These are phyloP conservation scores for Austropuccinia psidii DNA, from an alignment of 1,284 basidiomycete genomes.

Conservation along the genomic window DNA sequence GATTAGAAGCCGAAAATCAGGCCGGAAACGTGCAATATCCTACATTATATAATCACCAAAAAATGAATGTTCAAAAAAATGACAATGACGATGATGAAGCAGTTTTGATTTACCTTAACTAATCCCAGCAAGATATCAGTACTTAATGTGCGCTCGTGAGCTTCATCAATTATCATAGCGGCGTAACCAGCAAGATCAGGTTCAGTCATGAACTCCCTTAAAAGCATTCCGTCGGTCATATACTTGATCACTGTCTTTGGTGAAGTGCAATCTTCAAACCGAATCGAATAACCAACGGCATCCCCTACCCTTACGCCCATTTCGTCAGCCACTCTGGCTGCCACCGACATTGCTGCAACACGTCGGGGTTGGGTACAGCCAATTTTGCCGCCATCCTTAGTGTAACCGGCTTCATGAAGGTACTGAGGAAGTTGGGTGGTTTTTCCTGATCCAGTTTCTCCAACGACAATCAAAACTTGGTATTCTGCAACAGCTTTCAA, in stretches of 20 bases:
- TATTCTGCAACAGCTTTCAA: constrained; percentile 81
- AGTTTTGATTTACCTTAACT: constrained; percentile 63
- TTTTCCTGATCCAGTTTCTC: constrained; percentile 75
- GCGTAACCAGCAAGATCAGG: constrained; percentile 87
- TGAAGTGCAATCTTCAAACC: constrained; percentile 98
- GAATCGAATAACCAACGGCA: constrained; percentile 96
- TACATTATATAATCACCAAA: constrained; percentile 49
- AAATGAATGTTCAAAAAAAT: constrained; percentile 22
- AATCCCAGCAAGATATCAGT: constrained; percentile 95
- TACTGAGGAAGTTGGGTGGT: constrained; percentile 98
- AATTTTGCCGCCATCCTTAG: constrained; percentile 71
- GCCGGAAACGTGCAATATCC: constrained; percentile 95
- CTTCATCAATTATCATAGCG: constrained; percentile 90
- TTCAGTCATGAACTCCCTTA: constrained; percentile 90
- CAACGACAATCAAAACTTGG: constrained; percentile 55
- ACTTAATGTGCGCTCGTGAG: constrained; percentile 87
- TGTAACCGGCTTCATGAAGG: constrained; percentile 93
- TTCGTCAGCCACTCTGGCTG: constrained; percentile 96
- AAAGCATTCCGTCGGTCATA: constrained; percentile 95
- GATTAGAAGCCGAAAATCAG: constrained; percentile 80
- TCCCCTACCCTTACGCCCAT: constrained; percentile 94
- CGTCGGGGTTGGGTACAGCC: constrained; percentile 98
- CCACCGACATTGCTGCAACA: constrained; percentile 98
- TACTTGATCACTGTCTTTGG: constrained; percentile 96
- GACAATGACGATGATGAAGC: background rate